Conservation (phyloP, 345 rosid genomes). For the Eutrema heterophyllum region DNA sequence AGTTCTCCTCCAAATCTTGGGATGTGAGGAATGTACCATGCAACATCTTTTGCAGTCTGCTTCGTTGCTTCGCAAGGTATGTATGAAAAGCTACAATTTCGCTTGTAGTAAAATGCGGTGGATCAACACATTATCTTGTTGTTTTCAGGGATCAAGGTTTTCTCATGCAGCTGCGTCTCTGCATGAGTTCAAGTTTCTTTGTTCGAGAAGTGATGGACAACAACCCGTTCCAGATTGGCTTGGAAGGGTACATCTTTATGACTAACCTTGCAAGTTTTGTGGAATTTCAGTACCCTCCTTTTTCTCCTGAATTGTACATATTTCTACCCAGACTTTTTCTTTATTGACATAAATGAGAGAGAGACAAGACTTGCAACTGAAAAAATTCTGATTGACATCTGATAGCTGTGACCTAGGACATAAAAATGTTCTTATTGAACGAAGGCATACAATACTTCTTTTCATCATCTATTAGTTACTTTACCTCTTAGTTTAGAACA, state of each 20-base stretch:
- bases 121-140: constrained; percentile 19
- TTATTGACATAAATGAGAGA: neutral
- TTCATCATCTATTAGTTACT: constrained; percentile 8
- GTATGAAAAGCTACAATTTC: constrained; percentile 6
- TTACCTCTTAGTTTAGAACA: neutral
- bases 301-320: neutral
- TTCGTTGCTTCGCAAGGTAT: constrained; percentile 91
- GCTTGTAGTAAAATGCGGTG: neutral
- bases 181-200: constrained; percentile 77
- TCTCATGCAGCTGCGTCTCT: constrained; percentile 85
- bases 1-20: constrained; percentile 74
- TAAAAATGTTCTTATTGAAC: neutral
- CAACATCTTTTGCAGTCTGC: constrained; percentile 90
- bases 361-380: neutral
- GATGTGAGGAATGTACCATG: constrained; percentile 49
- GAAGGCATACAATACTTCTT: neutral
- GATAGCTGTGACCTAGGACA: constrained; percentile 3
- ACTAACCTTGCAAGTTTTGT: constrained; percentile 8
- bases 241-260: constrained; percentile 69
- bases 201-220: constrained; percentile 41
- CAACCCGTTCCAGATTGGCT: constrained; percentile 57
- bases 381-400: constrained; percentile 7
- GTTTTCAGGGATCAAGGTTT: constrained; percentile 69
- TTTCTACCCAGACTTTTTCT: constrained; percentile 1
- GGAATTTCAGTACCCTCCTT: constrained; percentile 1